Conservation (phyloP, 768 basidiomycete species). For the Mycena pura region DNA sequence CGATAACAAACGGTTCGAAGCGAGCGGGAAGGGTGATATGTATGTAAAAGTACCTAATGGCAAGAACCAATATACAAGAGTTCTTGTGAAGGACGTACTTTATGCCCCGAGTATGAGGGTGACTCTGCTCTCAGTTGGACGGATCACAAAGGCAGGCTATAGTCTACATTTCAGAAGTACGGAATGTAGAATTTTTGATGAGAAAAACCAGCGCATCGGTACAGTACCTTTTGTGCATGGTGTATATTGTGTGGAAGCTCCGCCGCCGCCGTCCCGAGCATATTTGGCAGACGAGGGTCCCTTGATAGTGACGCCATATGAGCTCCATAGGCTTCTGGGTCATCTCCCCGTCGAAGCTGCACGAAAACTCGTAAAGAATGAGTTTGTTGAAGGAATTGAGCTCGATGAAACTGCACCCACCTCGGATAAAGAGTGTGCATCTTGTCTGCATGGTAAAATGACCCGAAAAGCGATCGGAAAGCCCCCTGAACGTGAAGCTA, state of each 20-base stretch:
- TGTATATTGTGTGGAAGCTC: conserved; percentile 17
- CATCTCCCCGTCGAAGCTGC: conserved; percentile 32
- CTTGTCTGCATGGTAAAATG: conserved; percentile 38
- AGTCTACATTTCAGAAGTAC: conserved; percentile 29
- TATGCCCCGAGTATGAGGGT: conserved; percentile 37
- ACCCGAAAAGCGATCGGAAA: conserved; percentile 33
- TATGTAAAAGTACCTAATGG: conserved; percentile 32
- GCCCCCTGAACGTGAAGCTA: conserved; percentile 23
- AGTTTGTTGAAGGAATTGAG: conserved; percentile 33
- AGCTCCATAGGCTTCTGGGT: conserved; percentile 36
- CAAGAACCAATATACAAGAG: conserved; percentile 10
- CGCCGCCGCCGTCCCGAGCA: not conserved
- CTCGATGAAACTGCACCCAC: conserved; percentile 25
- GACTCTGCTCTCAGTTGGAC: conserved; percentile 39
- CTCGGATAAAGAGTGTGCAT: conserved; percentile 29
- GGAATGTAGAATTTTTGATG: conserved; percentile 30
- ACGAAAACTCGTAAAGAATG: conserved; percentile 30
- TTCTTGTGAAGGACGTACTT: conserved; percentile 37
- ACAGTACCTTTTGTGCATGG: not conserved
- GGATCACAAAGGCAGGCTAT: conserved; percentile 34
- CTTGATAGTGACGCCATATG: conserved; percentile 24
- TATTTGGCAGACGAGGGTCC: not conserved
- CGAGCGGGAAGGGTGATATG: conserved; percentile 39
- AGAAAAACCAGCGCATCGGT: conserved; percentile 1
- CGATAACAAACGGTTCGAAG: conserved; percentile 35